Conservation (phyloP, 2,329 filamentous ascomycete species). For the Aspergillus quadricinctus region DNA sequence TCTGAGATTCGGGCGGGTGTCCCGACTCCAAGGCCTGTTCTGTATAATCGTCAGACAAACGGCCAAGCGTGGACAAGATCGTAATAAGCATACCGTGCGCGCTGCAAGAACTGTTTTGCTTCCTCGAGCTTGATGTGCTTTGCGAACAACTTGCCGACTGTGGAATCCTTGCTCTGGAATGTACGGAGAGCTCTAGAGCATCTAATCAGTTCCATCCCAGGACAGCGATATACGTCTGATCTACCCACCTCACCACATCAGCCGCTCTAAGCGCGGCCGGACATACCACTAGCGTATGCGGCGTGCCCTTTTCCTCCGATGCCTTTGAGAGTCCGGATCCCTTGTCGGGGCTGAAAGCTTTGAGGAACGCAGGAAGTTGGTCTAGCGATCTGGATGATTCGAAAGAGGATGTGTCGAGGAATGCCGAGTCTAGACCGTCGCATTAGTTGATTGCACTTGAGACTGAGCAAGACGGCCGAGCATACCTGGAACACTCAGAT, state of each 20-base stretch:
- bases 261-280: conserved; percentile 80
- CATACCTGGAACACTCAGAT: conserved; percentile 73
- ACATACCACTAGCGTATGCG: conserved; percentile 86
- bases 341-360: conserved; percentile 52
- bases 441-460: conserved; percentile 2
- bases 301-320: conserved; percentile 64
- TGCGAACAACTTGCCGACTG: conserved; percentile 88
- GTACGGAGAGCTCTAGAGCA: conserved; percentile 61
- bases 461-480: neutral
- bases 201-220: neutral
- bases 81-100: conserved; percentile 43
- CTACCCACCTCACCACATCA: conserved; percentile 66
- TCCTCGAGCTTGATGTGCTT: conserved; percentile 97
- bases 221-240: neutral
- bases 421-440: conserved; percentile 58
- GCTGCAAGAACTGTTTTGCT: conserved; percentile 70
- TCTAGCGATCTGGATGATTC: conserved; percentile 62
- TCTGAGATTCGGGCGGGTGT: conserved; percentile 81
- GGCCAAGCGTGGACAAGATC: neutral
- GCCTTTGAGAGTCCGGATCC: conserved; percentile 59
- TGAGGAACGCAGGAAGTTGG: conserved; percentile 74
- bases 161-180: conserved; percentile 72
- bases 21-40: conserved; percentile 82
- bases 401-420: conserved; percentile 77
- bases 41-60: conserved; percentile 33